Base-by-base conservation (phyloP, 345 rosid species). In the Eucalyptus microcorys region DNA sequence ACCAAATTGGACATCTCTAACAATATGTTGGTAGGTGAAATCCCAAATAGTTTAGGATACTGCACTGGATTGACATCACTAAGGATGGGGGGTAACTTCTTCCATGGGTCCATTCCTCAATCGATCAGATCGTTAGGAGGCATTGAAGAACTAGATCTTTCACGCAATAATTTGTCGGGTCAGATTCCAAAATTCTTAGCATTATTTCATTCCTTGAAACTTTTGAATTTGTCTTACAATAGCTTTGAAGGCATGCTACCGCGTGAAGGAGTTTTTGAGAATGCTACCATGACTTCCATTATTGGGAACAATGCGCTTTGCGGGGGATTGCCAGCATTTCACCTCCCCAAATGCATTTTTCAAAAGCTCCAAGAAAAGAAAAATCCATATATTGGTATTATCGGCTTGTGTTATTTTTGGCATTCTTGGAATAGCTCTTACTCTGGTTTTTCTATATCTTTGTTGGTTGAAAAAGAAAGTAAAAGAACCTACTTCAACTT, bases 1-100 rank as follows among this genome's bases (percentile, higher is more conserved):
- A 71, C 43, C 1, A 0, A 0, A 0, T 17, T 71, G 7, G 2
- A 19, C 81, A 71, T 71, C 24, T 71, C 2, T 3, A 0, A 71
- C 81, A 71, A 71, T 34, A 34, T 34, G 81, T 71, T 34, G 43
- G 81, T 1, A 71, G 26, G 26, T 17, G 81, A 71, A 71, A 71
- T 71, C 81, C 81, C 81, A 71, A 71, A 0, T 34, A 0, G 81
- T 71, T 71, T 71, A 34, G 81, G 43, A 4, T 7, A 9, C 9
- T 71, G 81, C 43, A 71, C 14, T 34, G 43, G 43, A 71, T 34
- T 71, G 3, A 34, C 26, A 19, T 0, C 1, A 0, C 4, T 34
- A 0, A 9, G 26, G 14, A 34, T 71, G 26, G 81, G 43, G 2
- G 26, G 7, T 0, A 71, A 71, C 81, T 34, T 34, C 4, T 64